phyloP scores from a whole-genome alignment of 306 rosid species.

The Vigna mungo region DNA sequence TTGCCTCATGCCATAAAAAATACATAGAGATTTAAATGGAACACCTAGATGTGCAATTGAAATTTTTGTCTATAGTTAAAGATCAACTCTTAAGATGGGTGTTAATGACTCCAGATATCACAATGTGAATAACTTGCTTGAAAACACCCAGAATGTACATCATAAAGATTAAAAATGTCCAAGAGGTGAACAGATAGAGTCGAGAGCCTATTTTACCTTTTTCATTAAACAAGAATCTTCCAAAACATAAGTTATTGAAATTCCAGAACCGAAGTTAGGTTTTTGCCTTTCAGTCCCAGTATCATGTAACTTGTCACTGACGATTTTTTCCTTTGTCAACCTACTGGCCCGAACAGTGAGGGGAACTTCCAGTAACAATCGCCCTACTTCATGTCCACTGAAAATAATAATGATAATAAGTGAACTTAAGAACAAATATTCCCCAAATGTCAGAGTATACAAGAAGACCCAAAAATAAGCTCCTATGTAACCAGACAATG shows the following conservation, averaged over 20 bases:
- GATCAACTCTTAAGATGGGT: neutral
- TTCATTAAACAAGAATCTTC: slow-evolving; percentile 50
- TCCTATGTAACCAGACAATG: neutral
- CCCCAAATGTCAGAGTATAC: slow-evolving; percentile 2
- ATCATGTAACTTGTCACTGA: slow-evolving; percentile 45
- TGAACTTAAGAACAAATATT: slow-evolving; percentile 23
- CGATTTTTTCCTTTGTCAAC: slow-evolving; percentile 46
- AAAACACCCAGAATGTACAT: neutral
- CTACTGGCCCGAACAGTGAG: slow-evolving; percentile 39
- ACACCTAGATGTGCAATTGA: neutral
- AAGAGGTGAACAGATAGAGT: slow-evolving; percentile 18
- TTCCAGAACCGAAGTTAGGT: slow-evolving; percentile 39
- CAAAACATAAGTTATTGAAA: slow-evolving; percentile 47
- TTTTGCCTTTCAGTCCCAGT: slow-evolving; percentile 45
- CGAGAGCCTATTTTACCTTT: slow-evolving; percentile 55
- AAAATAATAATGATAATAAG: slow-evolving; percentile 39
- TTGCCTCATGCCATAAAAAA: neutral
- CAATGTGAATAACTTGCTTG: slow-evolving; percentile 8
- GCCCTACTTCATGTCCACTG: slow-evolving; percentile 86
- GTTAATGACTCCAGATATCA: neutral
- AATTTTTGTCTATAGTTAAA: slow-evolving; percentile 5
- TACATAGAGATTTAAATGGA: slow-evolving; percentile 9
- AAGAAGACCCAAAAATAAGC: neutral
- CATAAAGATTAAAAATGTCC: neutral
- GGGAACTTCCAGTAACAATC: slow-evolving; percentile 62